Evolutionary conservation across 345 rosid species (phyloP).

Genomic region (Linum usitatissimum): DNA sequence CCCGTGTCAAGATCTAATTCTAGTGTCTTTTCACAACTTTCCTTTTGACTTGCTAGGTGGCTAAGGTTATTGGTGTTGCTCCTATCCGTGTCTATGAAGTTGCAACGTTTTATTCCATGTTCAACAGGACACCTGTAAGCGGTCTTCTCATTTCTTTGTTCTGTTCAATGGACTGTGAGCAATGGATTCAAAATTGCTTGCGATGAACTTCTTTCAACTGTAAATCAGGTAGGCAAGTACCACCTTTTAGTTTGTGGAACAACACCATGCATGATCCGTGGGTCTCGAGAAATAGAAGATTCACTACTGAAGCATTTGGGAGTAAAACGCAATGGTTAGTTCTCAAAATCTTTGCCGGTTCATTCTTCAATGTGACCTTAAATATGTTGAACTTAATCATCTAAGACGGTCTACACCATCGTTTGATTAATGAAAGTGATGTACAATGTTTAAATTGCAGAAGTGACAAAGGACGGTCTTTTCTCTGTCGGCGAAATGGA

Average conservation of each 20-base stretch:
- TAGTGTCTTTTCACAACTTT: not conserved
- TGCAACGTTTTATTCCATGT: slow-evolving; percentile 97
- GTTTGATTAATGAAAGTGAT: slow-evolving; percentile 11
- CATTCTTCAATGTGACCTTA: slow-evolving; percentile 2
- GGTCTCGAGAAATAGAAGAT: slow-evolving; percentile 83
- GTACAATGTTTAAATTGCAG: slow-evolving; percentile 29
- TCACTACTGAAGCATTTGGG: slow-evolving; percentile 86
- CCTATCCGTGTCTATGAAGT: slow-evolving; percentile 96
- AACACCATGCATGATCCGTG: slow-evolving; percentile 96
- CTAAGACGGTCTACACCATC: not conserved
- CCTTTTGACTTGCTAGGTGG: slow-evolving; percentile 46
- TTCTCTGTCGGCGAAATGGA: slow-evolving; percentile 99
- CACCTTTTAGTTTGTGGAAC: slow-evolving; percentile 98
- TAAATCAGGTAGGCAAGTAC: slow-evolving; percentile 81
- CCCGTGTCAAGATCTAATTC: too few species aligned
- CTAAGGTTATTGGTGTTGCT: slow-evolving; percentile 76
- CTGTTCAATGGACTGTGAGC: slow-evolving; percentile 2
- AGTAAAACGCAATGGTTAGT: slow-evolving; percentile 83
- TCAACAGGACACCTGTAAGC: slow-evolving; percentile 76
- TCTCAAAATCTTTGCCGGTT: slow-evolving; percentile 6
- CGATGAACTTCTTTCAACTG: slow-evolving; percentile 9
- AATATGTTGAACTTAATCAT: slow-evolving; percentile 2
- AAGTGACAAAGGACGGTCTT: slow-evolving; percentile 96
- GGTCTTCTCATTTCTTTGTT: slow-evolving; percentile 1
- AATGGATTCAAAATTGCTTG: slow-evolving; percentile 5